Base-by-base conservation (phyloP, 2,329 filamentous ascomycete species). In the Penicillium freii region DNA sequence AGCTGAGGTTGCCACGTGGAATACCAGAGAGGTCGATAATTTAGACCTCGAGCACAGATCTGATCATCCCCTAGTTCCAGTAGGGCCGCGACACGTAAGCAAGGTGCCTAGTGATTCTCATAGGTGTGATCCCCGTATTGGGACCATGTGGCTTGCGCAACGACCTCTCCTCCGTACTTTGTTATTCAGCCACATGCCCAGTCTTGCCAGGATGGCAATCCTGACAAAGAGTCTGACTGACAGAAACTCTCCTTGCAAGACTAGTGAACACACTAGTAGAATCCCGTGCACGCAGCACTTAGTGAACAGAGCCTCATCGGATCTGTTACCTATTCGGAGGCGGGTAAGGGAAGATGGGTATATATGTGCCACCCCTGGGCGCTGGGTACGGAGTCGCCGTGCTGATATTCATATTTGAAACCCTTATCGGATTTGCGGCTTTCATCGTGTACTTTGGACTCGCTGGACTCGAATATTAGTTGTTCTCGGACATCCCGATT, bases 1-100 rank as follows among this genome's bases (percentile, higher is more conserved):
- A 27, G 23, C 48, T 52, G 36, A 53, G 49, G 42, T 46, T 39
- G 54, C 49, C 54, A 56, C 54, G 49, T 56, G 54, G 49, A 53
- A 53, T 46, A 2, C 33, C n/a, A 19, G 31, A 25, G 21, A 36
- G 31, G 50, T 52, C 21, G 19, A 45, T 11, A 15, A 19, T 45
- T 43, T 55, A 31, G 36, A 23, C 39, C 45, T 40, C 19, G 36
- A 50, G 44, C 36, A 17, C 29, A 38, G 39, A 31, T 51, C 47
- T 38, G 17, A 29, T 47, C 34, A 38, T 23, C 43, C n/a, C 25
- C 19, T 33, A 33, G 44, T 10, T 7, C 17, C 29, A 47, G 29
- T 19, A 38, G 23, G n/a, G 13, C n/a, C 13, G 6, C 5, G 19
- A 29, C 7, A 31, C 7, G 34, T 50, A 39, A 17, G n/a, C 47